These are phyloP conservation scores for Neobulgaria alba DNA, from an alignment of 2,329 filamentous ascomycete genomes.

Conservation along the genomic window DNA sequence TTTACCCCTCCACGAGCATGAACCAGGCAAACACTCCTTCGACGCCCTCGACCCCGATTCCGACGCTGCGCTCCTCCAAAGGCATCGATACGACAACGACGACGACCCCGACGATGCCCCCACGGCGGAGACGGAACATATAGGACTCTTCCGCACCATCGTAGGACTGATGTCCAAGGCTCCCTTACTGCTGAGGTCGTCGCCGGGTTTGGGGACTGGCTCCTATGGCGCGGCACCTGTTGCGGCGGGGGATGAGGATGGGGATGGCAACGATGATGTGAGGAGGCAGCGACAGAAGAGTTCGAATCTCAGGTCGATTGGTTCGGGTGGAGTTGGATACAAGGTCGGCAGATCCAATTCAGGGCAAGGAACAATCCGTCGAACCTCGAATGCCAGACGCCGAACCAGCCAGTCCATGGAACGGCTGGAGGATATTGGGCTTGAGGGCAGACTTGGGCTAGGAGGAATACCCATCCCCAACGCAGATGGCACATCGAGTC, in stretches of 20 bases:
- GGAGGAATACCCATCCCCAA: slow-evolving; percentile 19
- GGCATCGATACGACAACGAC: slow-evolving; percentile 14
- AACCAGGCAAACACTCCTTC: too few species aligned
- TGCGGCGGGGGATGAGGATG: slow-evolving; percentile 31
- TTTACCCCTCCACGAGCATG: slow-evolving; percentile 8
- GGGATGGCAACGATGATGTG: slow-evolving; percentile 26
- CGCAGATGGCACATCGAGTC: slow-evolving; percentile 1
- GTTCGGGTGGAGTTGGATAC: background rate
- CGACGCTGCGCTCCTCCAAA: slow-evolving; percentile 19
- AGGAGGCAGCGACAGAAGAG: slow-evolving; percentile 17
- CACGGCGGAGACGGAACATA: slow-evolving; percentile 9
- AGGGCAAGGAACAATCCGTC: slow-evolving; percentile 2
- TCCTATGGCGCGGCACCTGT: slow-evolving; percentile 52
- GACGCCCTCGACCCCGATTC: slow-evolving; percentile 24
- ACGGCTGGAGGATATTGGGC: slow-evolving; percentile 17
- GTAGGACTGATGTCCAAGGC: slow-evolving; percentile 35
- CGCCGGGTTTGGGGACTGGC: slow-evolving; percentile 50
- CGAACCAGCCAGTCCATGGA: slow-evolving; percentile 6
- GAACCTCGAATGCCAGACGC: slow-evolving; percentile 5
- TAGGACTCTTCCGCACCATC: slow-evolving; percentile 12
- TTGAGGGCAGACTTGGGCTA: slow-evolving; percentile 16
- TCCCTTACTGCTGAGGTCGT: slow-evolving; percentile 50
- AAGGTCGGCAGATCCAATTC: slow-evolving; percentile 9
- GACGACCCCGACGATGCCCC: slow-evolving; percentile 6
- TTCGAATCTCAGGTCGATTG: slow-evolving; percentile 14